Base-by-base conservation (phyloP, 148 eudicot genomes). In the Nepenthes gracilis region DNA sequence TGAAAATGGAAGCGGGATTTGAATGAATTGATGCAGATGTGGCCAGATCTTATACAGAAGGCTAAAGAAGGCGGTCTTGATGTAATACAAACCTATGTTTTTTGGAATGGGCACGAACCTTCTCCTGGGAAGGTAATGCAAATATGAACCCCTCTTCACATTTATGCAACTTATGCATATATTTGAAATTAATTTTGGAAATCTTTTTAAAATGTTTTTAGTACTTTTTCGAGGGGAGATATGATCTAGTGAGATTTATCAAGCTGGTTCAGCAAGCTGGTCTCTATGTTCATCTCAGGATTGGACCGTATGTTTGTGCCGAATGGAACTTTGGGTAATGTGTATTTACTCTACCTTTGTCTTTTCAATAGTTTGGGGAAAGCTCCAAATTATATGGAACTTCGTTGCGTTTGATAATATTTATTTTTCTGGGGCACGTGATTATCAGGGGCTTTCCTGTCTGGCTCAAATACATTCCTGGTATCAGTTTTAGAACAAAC, bases 81-180 rank as follows among this genome's bases (percentile, higher is more conserved):
- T 84, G 90, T 89, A 40, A 84, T 89, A 53, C 94, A 89, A 74
- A 89, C 94, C 49, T 89, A 89, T 77, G 97, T 89, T 61, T 89
- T 89, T 67, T 89, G 97, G 97, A 89, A 89, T 86, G 97, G 94
- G 6, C 97, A 89, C 80, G 97, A 89, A 68, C 97, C 97, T 68
- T 62, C 85, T 62, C 88, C 83, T 67, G 97, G 90, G 49, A 75
- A 89, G 58, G 97, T 89, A 77, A 70, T 43, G 40, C 5, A 61
- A 37, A 12, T 5, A 48, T 54, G 33, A 5, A 10, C 35, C 36
- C 58, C 56, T 23, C 23, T 23, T 23, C 23, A 23, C 23, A 23
- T 23, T 23, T 23, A 5, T 8, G 15, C 12, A 1, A 32, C 2
- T 70, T 38, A 58, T 7, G 11, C 35, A 1, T 35, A 40, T 36